Percentiles rank a stretch among this genome's conserved stretches.
Conservation (phyloP, 1,284 basidiomycete species). For the Entoloma clypeatum region DNA sequence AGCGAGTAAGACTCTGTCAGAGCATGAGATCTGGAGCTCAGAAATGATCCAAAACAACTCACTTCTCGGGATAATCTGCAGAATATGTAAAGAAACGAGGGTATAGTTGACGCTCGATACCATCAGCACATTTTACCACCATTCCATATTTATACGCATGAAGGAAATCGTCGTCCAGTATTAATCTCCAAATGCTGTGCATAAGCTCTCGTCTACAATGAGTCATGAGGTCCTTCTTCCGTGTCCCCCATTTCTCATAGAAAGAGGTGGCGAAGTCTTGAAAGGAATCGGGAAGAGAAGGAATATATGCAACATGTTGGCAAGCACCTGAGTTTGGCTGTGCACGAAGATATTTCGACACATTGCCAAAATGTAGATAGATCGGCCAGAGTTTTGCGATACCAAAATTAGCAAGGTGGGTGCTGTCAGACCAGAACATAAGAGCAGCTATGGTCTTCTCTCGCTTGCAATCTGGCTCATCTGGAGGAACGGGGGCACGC, state of each 20-base stretch:
- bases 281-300: no score
- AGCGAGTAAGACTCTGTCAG: conserved; percentile 32
- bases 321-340: conserved; percentile 20
- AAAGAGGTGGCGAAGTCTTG: no score
- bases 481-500: conserved; percentile 9
- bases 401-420: conserved; percentile 25
- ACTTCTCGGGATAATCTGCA: conserved; percentile 31
- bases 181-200: conserved; percentile 21
- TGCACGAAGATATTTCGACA: conserved; percentile 22
- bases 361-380: conserved; percentile 24
- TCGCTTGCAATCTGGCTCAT: conserved; percentile 19
- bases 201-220: conserved; percentile 25
- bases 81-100: conserved; percentile 28
- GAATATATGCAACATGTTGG: conserved; percentile 30
- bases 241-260: conserved; percentile 24
- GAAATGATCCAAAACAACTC: not conserved
- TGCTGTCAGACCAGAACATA: conserved; percentile 24
- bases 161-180: conserved; percentile 19
- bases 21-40: not conserved
- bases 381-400: conserved; percentile 24
- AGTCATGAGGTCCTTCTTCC: conserved; percentile 16
- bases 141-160: conserved; percentile 20
- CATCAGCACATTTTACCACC: conserved; percentile 25
- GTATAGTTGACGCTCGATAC: conserved; percentile 22
- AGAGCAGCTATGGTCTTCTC: conserved; percentile 21